Base-by-base conservation (phyloP, 139 green algal genomes). In the Chlamydomonas sp. region DNA sequence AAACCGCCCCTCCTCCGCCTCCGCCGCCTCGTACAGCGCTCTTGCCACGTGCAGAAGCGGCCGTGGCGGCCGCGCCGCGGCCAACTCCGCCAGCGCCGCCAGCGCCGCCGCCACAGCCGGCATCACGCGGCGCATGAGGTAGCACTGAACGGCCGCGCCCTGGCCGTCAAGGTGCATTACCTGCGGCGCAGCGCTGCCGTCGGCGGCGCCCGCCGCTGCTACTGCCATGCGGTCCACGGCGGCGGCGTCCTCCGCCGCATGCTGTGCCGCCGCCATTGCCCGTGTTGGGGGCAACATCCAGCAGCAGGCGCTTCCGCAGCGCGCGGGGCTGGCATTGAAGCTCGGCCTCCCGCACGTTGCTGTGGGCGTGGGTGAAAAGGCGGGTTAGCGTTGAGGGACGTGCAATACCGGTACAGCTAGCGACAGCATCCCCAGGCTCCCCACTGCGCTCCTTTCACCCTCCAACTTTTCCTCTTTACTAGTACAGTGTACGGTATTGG, bases 1-100 rank as follows among this genome's bases (percentile, higher is more conserved):
- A 18, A 88, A 89, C 5, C 20, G 5, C 14, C 74, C 82, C 59
- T 89, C 78, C 58, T 75, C 66, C 64, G 59, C 80, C 5, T 60
- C 86, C 17, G 86, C 90, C 18, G 83, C 90, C 17, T 68, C 84
- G 31, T 76, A 59, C 72, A 92, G 86, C 83, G 84, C 84, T 0
- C 75, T 61, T 10, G 75, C 75, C 57, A 88, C 64, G 3, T 68
- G 63, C 84, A 83, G 63, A 75, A 88, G 49, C 63, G 75, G 69
- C 57, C 14, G 10, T 6, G 6, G 59, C 2, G 85, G 68, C 18
- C 78, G 79, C n/a, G 57, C 59, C 2, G 84, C 62, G 58, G 89
- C 77, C 18, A 88, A 74, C 72, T 88, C 77, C 31, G 31, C 31
- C 31, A 49, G 31, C 31, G 31, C 31, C 14, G 83, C 63, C 86